phyloP scores from a whole-genome alignment of 179 eudicot species.

The Silene coronaria region DNA sequence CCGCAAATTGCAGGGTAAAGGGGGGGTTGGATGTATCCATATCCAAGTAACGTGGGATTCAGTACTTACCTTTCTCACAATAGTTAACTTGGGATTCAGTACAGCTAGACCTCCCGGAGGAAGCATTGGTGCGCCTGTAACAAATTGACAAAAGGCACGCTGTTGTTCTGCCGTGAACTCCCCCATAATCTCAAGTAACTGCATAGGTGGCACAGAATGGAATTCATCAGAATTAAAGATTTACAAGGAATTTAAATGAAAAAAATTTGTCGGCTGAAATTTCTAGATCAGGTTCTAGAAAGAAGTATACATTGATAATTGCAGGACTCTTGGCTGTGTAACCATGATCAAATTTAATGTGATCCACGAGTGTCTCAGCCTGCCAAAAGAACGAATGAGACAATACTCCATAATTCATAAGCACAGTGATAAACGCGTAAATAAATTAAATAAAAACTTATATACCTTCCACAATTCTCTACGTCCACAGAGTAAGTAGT shows the following conservation, averaged over 20 bases:
- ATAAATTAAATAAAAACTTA: too few relatives aligned
- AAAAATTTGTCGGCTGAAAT: too few relatives aligned
- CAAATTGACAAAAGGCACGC: constrained; percentile 95
- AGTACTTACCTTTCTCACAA: constrained; percentile 83
- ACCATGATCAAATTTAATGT: constrained; percentile 97
- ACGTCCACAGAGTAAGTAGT: too few relatives aligned
- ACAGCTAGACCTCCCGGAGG: constrained; percentile 99
- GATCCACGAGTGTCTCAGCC: constrained; percentile 84
- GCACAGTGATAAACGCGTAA: too few relatives aligned
- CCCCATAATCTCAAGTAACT: constrained; percentile 98
- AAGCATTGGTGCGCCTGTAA: constrained; percentile 98
- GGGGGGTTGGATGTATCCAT: too few relatives aligned
- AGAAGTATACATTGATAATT: constrained; percentile 53
- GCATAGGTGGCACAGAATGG: too few relatives aligned
- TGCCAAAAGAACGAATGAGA: constrained; percentile 42
- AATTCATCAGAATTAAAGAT: too few relatives aligned
- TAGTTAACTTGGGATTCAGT: constrained; percentile 86
- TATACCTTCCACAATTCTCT: too few relatives aligned
- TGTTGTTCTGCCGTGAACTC: constrained; percentile 94
- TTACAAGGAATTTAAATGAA: too few relatives aligned
- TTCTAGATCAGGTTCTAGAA: neutral
- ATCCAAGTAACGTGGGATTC: neutral
- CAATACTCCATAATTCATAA: too few relatives aligned
- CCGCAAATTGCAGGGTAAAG: too few relatives aligned
- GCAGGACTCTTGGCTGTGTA: constrained; percentile 98